Percentiles rank a stretch among this genome's conserved stretches.
Evolutionary conservation across 371 early-diverging fungal species (phyloP).

Genomic region (Rhizomucor pusillus): DNA sequence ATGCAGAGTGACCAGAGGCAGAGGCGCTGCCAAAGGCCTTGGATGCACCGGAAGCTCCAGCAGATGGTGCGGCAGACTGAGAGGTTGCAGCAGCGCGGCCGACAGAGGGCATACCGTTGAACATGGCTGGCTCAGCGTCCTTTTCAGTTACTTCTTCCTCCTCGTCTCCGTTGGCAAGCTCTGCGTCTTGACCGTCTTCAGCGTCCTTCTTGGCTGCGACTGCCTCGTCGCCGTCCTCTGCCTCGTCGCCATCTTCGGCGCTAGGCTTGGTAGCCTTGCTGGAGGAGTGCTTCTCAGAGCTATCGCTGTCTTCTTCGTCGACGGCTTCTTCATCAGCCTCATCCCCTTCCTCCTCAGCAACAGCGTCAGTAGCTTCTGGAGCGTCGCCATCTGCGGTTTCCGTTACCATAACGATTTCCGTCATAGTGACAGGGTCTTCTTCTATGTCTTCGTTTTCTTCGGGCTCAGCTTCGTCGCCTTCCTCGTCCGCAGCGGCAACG

Average conservation of each 20-base stretch:
- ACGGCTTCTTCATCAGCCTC: slow-evolving; percentile 19
- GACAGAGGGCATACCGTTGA: slow-evolving; percentile 3
- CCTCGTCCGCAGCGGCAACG: slow-evolving; percentile 1
- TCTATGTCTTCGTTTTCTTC: slow-evolving; percentile 21
- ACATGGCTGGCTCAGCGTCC: background rate
- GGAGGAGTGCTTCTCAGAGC: slow-evolving; percentile 1
- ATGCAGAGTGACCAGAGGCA: background rate
- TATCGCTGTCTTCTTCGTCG: slow-evolving; percentile 12
- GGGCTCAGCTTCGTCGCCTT: background rate
- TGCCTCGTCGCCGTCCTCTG: slow-evolving; percentile 1
- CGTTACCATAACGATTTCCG: background rate
- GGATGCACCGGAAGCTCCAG: background rate
- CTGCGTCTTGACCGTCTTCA: background rate
- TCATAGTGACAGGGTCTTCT: slow-evolving; percentile 8
- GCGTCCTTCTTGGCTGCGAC: background rate
- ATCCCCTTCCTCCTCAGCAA: slow-evolving; percentile 12
- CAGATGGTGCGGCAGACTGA: background rate
- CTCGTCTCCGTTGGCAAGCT: background rate
- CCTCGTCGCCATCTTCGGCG: slow-evolving; percentile 5
- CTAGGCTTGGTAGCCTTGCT: background rate
- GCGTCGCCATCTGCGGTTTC: background rate
- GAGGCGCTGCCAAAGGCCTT: slow-evolving; percentile 1
- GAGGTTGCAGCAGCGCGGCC: slow-evolving; percentile 2
- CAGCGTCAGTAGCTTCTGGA: slow-evolving; percentile 4
- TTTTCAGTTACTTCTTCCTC: too few relatives aligned